Base-by-base conservation (phyloP, 1,284 basidiomycete genomes). In the Papiliotrema flavescens region DNA sequence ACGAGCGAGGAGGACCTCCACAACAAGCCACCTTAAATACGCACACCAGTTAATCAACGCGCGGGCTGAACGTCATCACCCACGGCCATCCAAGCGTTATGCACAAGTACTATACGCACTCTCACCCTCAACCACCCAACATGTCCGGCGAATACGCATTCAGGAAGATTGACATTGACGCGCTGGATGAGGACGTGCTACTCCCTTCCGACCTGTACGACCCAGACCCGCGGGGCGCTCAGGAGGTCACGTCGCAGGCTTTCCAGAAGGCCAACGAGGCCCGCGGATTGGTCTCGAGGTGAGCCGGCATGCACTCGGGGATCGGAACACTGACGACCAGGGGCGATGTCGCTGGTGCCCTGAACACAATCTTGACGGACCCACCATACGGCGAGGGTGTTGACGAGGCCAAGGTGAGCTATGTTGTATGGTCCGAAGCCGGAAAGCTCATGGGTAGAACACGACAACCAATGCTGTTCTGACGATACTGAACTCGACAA, bases 111-210 rank as follows among this genome's bases (percentile, higher is more conserved):
- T 23, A 44, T 20, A 44, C 7, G 6, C 6, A 22, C n/a, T 47
- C 45, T 35, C 15, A 23, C 34, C 47, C 8, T 4, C 23, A 17
- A 3, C 43, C 5, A n/a, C 13, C n/a, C 55, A 75, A 65, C 46
- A 90, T 90, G 20, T 19, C 42, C 87, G 83, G 70, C 32, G 75
- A 87, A 59, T 80, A 79, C 65, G 51, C 51, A 28, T 96, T 92
- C 77, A 83, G 93, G 63, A 94, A 93, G 78, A 93, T 97, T 79
- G 88, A 97, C 77, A 89, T 97, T 66, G 94, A 98, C 79, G 82
- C 81, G 48, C 58, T 74, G 78, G 95, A 98, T 70, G 94, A 97
- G 74, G 95, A 98, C 67, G 83, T 86, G 17, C 79, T 98, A 15
- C 82, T 85, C 45, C 89, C 93, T 56, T 83, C 82, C 32, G 91